Conservation (phyloP, 176 grass and related monocot genomes). For the Panicum miliaceum region DNA sequence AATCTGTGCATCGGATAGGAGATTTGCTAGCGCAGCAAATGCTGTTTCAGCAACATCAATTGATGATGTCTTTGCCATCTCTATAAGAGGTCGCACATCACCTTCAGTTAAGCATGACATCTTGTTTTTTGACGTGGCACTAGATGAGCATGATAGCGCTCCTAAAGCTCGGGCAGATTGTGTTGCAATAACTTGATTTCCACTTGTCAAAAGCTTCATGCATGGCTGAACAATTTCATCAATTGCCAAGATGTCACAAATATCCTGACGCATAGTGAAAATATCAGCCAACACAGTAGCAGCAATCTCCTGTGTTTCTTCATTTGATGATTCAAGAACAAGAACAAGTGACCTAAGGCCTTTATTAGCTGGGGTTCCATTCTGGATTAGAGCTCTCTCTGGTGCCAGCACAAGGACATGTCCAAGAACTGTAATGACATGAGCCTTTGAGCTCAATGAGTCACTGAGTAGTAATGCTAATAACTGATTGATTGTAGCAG, state of each 20-base stretch:
- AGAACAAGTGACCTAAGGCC: constrained; percentile 80
- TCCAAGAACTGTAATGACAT: constrained; percentile 87
- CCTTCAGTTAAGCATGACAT: constrained; percentile 77
- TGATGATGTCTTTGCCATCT: constrained; percentile 86
- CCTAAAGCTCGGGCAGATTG: constrained; percentile 92
- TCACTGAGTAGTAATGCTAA: constrained; percentile 77
- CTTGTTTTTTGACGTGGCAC: constrained; percentile 70
- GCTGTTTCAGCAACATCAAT: constrained; percentile 89
- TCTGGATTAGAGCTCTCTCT: constrained; percentile 73
- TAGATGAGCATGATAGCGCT: constrained; percentile 73
- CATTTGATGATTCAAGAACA: constrained; percentile 82
- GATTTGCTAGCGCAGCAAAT: constrained; percentile 86
- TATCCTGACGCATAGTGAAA: constrained; percentile 81
- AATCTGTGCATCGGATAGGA: constrained; percentile 77
- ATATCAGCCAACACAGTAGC: constrained; percentile 91
- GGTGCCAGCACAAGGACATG: constrained; percentile 89
- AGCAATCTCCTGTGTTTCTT: constrained; percentile 85
- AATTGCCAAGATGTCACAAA: constrained; percentile 83
- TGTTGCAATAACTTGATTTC: constrained; percentile 80
- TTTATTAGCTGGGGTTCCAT: constrained; percentile 84
- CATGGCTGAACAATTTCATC: constrained; percentile 94
- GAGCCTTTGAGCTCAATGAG: constrained; percentile 67
- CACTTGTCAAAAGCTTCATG: constrained; percentile 95
- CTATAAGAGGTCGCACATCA: constrained; percentile 81
- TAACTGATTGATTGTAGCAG: constrained; percentile 91